These are phyloP conservation scores for Ogataea polymorpha DNA, from an alignment of 805 yeast genomes.

Conservation along the genomic window DNA sequence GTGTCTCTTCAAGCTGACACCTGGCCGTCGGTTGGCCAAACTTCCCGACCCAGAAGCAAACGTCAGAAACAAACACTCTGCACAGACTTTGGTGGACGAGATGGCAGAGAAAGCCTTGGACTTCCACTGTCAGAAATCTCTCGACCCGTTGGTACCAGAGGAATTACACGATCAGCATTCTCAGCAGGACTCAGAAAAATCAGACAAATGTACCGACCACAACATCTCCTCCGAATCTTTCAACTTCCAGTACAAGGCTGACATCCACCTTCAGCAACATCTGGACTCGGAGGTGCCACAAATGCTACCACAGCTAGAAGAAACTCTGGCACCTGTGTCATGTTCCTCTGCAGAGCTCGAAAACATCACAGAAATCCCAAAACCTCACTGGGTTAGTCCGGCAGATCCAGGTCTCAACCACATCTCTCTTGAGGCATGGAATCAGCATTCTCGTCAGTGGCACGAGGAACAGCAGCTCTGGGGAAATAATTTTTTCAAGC, in stretches of 20 bases:
- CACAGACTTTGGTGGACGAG: constrained; percentile 20
- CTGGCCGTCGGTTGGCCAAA: neutral
- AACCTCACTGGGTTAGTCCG: constrained; percentile 17
- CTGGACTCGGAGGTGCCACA: neutral
- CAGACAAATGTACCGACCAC: neutral
- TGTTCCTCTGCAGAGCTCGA: constrained; percentile 10
- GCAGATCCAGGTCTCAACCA: constrained; percentile 17
- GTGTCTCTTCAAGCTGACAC: constrained; percentile 6
- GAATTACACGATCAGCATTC: neutral
- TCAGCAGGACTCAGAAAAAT: neutral
- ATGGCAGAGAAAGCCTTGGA: constrained; percentile 6
- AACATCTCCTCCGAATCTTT: constrained; percentile 2
- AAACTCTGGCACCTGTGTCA: constrained; percentile 5
- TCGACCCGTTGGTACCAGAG: neutral
- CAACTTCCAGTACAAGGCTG: constrained; percentile 2
- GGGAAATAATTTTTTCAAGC: constrained; percentile 10
- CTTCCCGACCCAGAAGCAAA: constrained; percentile 2
- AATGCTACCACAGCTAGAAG: constrained; percentile 1
- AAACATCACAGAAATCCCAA: constrained; percentile 24
- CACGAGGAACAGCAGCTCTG: constrained; percentile 16
- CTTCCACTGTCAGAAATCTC: constrained; percentile 2
- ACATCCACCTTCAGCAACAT: neutral
- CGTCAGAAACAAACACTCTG: constrained; percentile 16
- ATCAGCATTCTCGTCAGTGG: constrained; percentile 24
- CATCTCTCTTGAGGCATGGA: constrained; percentile 31